Percentiles rank a stretch among this genome's conserved stretches.
Conservation (phyloP, 441 rosid genomes). For the Populus hybrid region DNA sequence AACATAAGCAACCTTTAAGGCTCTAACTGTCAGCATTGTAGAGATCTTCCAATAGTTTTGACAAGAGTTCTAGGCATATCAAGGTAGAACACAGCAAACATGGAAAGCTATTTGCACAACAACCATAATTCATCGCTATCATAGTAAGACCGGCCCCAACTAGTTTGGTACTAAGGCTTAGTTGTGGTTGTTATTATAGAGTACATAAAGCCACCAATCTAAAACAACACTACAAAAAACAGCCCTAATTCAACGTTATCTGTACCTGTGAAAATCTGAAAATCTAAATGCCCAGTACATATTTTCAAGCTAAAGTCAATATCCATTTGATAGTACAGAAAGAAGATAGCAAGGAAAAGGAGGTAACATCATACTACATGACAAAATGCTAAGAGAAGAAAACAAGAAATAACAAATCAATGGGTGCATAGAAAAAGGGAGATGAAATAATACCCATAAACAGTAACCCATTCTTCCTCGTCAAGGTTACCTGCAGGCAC, state of each 20-base stretch:
- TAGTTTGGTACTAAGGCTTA: neutral
- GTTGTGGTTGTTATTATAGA: neutral
- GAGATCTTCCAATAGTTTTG: neutral
- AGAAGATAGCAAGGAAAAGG: neutral
- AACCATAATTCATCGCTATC: neutral
- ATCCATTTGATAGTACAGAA: neutral
- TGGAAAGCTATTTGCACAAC: neutral
- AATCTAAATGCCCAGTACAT: too few species aligned
- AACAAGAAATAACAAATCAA: neutral
- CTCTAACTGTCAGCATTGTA: too few species aligned
- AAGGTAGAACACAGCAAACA: neutral
- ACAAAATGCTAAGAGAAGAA: neutral
- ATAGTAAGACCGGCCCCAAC: neutral
- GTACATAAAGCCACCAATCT: neutral
- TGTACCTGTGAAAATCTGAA: neutral
- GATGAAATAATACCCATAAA: slow-evolving; percentile 64
- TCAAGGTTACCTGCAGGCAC: slow-evolving; percentile 70
- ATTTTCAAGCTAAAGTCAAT: neutral
- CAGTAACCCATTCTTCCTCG: slow-evolving; percentile 97
- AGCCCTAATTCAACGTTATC: neutral
- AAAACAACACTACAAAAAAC: neutral
- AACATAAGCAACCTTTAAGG: neutral
- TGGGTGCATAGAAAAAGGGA: neutral
- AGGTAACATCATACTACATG: neutral
- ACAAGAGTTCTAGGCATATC: neutral